Evolutionary conservation across 495 filamentous ascomycete genomes (phyloP), one percentile per base, ranked within the genome.

Genomic region (Neurospora africana): DNA sequence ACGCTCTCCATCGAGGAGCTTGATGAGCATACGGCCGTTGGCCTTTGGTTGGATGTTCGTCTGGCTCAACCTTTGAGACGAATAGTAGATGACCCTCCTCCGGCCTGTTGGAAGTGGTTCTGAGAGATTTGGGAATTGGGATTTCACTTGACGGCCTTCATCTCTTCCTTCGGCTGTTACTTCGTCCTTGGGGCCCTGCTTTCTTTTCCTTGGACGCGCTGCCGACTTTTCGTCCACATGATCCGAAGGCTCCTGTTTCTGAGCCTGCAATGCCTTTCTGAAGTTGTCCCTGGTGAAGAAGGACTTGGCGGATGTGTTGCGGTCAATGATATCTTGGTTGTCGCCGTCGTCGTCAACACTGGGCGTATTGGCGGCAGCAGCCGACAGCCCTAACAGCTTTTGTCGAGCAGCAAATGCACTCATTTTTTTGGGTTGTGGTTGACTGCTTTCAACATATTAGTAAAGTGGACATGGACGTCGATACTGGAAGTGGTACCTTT

Each of bases 331-430:
- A 19, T 65, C 53, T 2, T 19, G 33, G 6, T 33, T n/a, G 67
- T 21, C 19, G n/a, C 39, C 36, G 58, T 73, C 73, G 67, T 73
- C 74, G 61, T 75, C 30, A 35, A 23, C 38, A 19, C 35, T 35
- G 6, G 43, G 37, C 19, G 17, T 11, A n/a, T 27, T 40, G 36
- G 74, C 15, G 19, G 71, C 36, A 33, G 61, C 68, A 72, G 76
- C 36, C 23, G 68, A 58, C 35, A 19, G 21, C 8, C 70, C 75
- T 53, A 81, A 75, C 5, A 85, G 78, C 41, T 76, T 83, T 74
- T 83, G 81, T 10, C 86, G 81, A 19, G 84, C 83, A 19, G 86
- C 84, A 75, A 86, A 84, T 19, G 85, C 86, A 74, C 86, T 87
- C 76, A 87, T 77, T 11, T 75, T 84, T 86, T 38, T 38, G 6